phyloP scores from a whole-genome alignment of 495 filamentous ascomycete species.

The Aspergillus kassunensis region DNA sequence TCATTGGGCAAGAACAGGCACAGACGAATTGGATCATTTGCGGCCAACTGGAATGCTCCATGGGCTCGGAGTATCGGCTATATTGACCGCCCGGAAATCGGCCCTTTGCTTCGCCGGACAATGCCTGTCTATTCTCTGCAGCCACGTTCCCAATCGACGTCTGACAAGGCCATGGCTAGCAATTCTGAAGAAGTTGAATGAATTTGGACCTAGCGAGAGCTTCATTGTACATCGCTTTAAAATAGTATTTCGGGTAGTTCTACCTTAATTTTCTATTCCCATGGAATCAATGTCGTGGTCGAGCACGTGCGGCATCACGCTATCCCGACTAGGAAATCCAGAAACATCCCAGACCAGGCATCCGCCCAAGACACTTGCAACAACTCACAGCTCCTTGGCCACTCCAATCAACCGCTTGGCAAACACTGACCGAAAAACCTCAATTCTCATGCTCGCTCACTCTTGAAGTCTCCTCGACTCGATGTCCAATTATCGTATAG shows the following conservation, averaged over 20 bases:
- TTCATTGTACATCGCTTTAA: neutral
- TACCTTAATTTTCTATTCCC: neutral
- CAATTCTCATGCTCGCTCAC: neutral
- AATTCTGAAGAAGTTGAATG: neutral
- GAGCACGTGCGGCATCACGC: constrained; percentile 1
- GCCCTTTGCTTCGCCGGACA: too few species aligned
- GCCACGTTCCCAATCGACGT: too few species aligned
- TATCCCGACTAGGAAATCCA: constrained; percentile 6
- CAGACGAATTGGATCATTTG: neutral
- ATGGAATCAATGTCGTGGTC: neutral
- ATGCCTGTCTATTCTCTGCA: too few species aligned
- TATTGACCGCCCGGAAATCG: too few species aligned
- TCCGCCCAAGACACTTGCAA: neutral
- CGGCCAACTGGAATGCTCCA: neutral
- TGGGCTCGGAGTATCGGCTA: too few species aligned
- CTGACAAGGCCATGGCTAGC: too few species aligned
- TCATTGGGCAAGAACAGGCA: neutral
- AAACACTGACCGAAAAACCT: neutral
- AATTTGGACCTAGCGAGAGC: neutral
- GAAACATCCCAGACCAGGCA: constrained; percentile 7
- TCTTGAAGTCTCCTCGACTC: neutral
- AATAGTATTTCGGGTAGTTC: neutral
- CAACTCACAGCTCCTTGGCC: constrained; percentile 1
- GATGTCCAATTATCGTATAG: constrained; percentile 3
- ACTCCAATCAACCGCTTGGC: neutral